Evolutionary conservation across 148 eudicot species (phyloP).

Genomic region (Rhododendron molle): DNA sequence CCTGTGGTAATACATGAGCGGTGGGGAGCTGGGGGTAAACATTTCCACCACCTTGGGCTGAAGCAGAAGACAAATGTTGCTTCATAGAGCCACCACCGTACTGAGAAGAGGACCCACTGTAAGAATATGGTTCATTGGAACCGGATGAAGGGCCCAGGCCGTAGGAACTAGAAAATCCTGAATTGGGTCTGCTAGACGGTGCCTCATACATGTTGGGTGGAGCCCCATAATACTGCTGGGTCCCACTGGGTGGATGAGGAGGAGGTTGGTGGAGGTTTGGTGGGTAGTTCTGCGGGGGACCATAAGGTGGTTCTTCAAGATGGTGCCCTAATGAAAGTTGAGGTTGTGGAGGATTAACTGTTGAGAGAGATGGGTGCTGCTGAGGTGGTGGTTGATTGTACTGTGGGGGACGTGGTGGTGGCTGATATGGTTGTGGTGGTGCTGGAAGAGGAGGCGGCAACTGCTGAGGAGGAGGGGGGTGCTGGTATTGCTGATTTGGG

Average conservation of each 20-base stretch:
- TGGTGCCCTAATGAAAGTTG: slow-evolving; percentile 43
- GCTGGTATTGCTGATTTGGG: slow-evolving; percentile 55
- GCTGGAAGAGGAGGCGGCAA: slow-evolving; percentile 37
- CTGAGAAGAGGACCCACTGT: slow-evolving; percentile 53
- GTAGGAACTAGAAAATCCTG: slow-evolving; percentile 49
- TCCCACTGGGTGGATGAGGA: slow-evolving; percentile 37
- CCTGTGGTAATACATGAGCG: slow-evolving; percentile 39
- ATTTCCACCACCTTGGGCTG: slow-evolving; percentile 37
- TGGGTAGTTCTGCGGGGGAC: slow-evolving; percentile 45
- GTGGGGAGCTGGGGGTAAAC: slow-evolving; percentile 68
- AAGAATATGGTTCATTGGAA: slow-evolving; percentile 51
- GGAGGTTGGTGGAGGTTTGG: slow-evolving; percentile 41
- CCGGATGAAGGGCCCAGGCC: slow-evolving; percentile 49
- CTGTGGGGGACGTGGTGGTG: slow-evolving; percentile 23
- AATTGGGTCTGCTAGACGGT: slow-evolving; percentile 44
- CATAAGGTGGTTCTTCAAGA: slow-evolving; percentile 51
- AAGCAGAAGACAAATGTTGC: slow-evolving; percentile 35
- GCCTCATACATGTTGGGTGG: slow-evolving; percentile 58
- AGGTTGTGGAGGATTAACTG: slow-evolving; percentile 32
- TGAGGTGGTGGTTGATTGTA: slow-evolving; percentile 25
- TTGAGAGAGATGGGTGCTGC: slow-evolving; percentile 39
- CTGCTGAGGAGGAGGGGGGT: slow-evolving; percentile 44
- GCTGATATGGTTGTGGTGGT: slow-evolving; percentile 41
- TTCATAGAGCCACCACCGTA: slow-evolving; percentile 60
- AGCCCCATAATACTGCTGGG: slow-evolving; percentile 54